Conservation (phyloP, 2,329 filamentous ascomycete species). For the Fusarium sp. region DNA sequence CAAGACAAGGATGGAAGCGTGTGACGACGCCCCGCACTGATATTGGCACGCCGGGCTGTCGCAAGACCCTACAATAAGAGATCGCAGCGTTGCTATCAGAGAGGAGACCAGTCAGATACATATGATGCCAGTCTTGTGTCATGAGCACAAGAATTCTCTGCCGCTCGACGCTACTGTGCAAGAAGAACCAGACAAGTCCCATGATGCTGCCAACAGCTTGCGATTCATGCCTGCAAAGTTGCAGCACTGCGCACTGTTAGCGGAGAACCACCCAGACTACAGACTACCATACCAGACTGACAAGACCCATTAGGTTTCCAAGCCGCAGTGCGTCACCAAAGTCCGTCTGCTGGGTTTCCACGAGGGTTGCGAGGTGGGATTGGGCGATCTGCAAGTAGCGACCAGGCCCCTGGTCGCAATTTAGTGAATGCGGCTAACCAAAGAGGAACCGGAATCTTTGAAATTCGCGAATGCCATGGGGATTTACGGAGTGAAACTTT, state of each 20-base stretch:
- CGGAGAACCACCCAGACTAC: constrained; percentile 5
- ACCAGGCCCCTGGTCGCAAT: constrained; percentile 38
- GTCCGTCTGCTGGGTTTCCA: constrained; percentile 24
- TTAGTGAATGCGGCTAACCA: constrained; percentile 37
- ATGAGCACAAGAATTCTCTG: constrained; percentile 32
- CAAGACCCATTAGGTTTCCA: constrained; percentile 9
- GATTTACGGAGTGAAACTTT: background rate
- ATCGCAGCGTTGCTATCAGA: constrained; percentile 29
- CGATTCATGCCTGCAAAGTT: constrained; percentile 13
- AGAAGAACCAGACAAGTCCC: constrained; percentile 21
- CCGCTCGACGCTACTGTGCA: constrained; percentile 19
- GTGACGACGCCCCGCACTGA: constrained; percentile 35
- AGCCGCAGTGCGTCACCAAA: constrained; percentile 38
- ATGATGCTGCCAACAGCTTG: constrained; percentile 7
- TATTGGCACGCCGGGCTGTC: constrained; percentile 35
- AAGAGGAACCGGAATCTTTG: constrained; percentile 29
- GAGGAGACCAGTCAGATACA: constrained; percentile 36
- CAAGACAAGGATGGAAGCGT: constrained; percentile 34
- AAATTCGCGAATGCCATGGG: constrained; percentile 12
- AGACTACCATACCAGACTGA: too few species aligned
- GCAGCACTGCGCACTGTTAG: constrained; percentile 13
- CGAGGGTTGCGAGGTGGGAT: constrained; percentile 38
- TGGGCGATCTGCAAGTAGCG: constrained; percentile 43
- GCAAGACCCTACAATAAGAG: constrained; percentile 11
- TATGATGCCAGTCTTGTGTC: constrained; percentile 45